Conservation (phyloP, 192 early-diverging fungal species). For the Irineochytrium annulatum region DNA sequence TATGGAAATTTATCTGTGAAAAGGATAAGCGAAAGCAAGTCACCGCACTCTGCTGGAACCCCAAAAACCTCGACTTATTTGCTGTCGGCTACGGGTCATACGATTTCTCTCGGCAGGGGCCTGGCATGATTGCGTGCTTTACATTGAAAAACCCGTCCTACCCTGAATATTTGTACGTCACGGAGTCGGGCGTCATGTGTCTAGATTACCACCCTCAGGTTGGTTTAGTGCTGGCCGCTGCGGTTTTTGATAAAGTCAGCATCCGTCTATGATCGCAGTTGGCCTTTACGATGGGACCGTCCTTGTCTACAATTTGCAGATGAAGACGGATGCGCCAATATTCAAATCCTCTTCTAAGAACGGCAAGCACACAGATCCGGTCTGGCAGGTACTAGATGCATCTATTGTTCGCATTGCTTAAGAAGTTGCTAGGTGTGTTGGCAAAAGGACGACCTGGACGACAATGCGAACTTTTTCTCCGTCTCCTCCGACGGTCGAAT, state of each 20-base stretch:
- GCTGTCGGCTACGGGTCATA: conserved; percentile 61
- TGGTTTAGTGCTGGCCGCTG: background rate
- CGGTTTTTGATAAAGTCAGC: conserved; percentile 25
- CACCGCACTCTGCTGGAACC: conserved; percentile 55
- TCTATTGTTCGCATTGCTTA: background rate
- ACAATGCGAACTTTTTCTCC: conserved; percentile 59
- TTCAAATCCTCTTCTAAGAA: conserved; percentile 41
- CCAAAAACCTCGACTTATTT: conserved; percentile 51
- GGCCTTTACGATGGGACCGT: conserved; percentile 61
- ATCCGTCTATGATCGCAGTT: conserved; percentile 58
- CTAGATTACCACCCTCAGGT: conserved; percentile 59
- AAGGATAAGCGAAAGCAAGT: conserved; percentile 61
- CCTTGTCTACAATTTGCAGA: conserved; percentile 54
- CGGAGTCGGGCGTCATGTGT: conserved; percentile 57
- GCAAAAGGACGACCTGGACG: conserved; percentile 66
- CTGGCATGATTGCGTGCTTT: conserved; percentile 59
- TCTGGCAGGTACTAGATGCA: conserved; percentile 47
- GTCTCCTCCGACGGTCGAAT: conserved; percentile 58
- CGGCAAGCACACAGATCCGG: conserved; percentile 59
- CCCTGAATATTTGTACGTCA: conserved; percentile 54
- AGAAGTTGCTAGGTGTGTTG: conserved; percentile 39
- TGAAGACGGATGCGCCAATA: conserved; percentile 47
- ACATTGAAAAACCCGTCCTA: conserved; percentile 59
- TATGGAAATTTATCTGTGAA: conserved; percentile 59
- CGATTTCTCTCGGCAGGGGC: conserved; percentile 57